Percentiles rank a stretch among this genome's conserved stretches.
Conservation (phyloP, 306 rosid species). For the Cicer yamashitae region DNA sequence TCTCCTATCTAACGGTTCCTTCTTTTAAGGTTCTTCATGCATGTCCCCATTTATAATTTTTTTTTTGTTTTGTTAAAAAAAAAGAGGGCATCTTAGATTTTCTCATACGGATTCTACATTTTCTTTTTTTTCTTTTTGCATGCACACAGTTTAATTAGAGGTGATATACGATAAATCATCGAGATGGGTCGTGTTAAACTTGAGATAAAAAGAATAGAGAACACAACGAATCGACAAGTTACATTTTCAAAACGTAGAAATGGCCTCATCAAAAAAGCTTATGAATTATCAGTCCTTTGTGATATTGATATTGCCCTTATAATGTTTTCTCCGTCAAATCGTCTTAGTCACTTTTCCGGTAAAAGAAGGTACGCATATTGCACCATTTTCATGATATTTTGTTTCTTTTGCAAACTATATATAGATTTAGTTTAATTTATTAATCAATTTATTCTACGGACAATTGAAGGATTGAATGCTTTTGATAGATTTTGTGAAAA, state of each 20-base stretch:
- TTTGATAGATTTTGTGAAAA: background rate
- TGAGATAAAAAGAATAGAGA: constrained; percentile 87
- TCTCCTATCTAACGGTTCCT: constrained; percentile 57
- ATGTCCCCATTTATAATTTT: constrained; percentile 44
- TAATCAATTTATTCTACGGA: background rate
- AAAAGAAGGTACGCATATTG: constrained; percentile 55
- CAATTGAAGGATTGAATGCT: background rate
- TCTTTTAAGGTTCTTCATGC: constrained; percentile 61
- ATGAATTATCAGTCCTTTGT: constrained; percentile 76
- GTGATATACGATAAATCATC: constrained; percentile 20
- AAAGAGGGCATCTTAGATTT: constrained; percentile 49
- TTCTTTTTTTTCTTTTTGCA: constrained; percentile 15
- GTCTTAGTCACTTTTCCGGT: constrained; percentile 75
- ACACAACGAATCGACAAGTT: constrained; percentile 76
- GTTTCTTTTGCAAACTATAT: background rate
- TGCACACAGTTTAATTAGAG: background rate
- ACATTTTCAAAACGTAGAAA: constrained; percentile 87
- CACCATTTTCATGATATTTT: background rate
- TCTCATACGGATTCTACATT: constrained; percentile 45
- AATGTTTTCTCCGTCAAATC: constrained; percentile 77
- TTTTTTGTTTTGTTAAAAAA: background rate
- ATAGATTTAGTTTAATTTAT: background rate
- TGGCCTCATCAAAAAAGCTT: constrained; percentile 88
- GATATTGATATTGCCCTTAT: constrained; percentile 88
- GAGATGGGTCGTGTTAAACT: constrained; percentile 86